A percentile compares a stretch with the other conserved stretches of the same genome.
phyloP scores from a whole-genome alignment of 73 alveolate genomes.

The Paramecium primaurelia region DNA sequence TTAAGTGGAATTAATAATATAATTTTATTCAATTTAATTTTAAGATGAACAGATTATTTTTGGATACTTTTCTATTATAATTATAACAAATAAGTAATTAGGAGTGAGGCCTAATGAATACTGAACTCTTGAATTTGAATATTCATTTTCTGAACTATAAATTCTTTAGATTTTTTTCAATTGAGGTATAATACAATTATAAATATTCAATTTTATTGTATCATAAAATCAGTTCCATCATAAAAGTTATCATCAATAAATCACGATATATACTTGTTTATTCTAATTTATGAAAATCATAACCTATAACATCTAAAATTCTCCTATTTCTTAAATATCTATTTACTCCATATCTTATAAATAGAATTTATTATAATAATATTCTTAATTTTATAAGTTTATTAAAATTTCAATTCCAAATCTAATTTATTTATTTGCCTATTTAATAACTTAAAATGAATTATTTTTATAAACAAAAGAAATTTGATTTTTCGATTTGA shows the following conservation, averaged over 20 bases:
- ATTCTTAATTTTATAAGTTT: not conserved
- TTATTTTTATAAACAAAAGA: not conserved
- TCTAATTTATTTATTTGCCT: not conserved
- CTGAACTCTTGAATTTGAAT: not conserved
- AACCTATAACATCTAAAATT: not conserved
- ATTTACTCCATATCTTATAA: slow-evolving; percentile 5
- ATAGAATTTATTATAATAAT: slow-evolving; percentile 12
- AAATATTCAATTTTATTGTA: no score
- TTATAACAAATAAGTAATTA: not conserved
- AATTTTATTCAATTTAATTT: not conserved
- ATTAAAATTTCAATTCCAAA: slow-evolving; percentile 22
- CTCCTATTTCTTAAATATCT: not conserved
- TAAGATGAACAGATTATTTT: not conserved
- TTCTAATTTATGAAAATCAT: slow-evolving; percentile 19
- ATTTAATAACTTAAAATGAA: not conserved
- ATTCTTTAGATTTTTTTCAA: not conserved
- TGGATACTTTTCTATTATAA: not conserved
- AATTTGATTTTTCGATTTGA: not conserved
- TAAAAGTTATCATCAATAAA: not conserved
- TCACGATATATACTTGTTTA: not conserved
- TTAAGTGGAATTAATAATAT: slow-evolving; percentile 1
- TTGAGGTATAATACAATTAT: no score
- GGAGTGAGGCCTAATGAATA: not conserved
- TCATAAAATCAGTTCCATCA: slow-evolving; percentile 32
- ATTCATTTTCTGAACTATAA: not conserved